Conservation (phyloP, 192 early-diverging fungal genomes). For the Physocladia obscura region DNA sequence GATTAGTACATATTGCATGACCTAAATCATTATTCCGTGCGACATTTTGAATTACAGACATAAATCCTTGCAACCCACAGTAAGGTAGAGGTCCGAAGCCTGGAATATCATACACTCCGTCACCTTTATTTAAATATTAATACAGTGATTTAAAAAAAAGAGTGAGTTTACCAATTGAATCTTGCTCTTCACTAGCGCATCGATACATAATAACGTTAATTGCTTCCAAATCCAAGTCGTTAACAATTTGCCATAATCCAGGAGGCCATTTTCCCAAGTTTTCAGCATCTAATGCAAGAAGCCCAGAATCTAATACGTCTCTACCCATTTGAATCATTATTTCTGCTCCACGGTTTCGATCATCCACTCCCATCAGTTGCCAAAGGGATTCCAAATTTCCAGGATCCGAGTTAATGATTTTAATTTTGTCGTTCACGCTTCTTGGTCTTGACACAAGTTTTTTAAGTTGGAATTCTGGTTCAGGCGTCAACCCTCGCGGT, state of each 20-base stretch:
- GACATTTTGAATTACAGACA: constrained; percentile 76
- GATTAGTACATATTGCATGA: constrained; percentile 84
- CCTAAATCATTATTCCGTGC: constrained; percentile 88
- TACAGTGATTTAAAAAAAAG: too few species aligned
- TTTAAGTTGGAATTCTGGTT: background rate
- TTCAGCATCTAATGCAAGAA: constrained; percentile 35
- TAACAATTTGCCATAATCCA: constrained; percentile 60
- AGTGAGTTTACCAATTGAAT: constrained; percentile 59
- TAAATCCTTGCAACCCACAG: constrained; percentile 91
- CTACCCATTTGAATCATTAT: constrained; percentile 51
- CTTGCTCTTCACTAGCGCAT: constrained; percentile 83
- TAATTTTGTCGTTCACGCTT: background rate
- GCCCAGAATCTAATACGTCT: constrained; percentile 41
- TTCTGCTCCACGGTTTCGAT: constrained; percentile 38
- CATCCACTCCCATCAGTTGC: constrained; percentile 41
- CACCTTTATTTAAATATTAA: constrained; percentile 44
- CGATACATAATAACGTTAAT: constrained; percentile 86
- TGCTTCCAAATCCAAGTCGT: constrained; percentile 62
- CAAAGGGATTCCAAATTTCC: constrained; percentile 42
- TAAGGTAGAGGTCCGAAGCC: constrained; percentile 80
- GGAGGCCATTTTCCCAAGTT: constrained; percentile 44
- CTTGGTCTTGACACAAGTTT: background rate
- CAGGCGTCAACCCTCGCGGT: background rate
- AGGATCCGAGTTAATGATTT: background rate
- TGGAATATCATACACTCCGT: constrained; percentile 87